A percentile compares a stretch with the other conserved stretches of the same genome.
These are phyloP conservation scores for Globisporangium recalcitrans DNA, from an alignment of 352 stramenopile species.

Conservation along the genomic window DNA sequence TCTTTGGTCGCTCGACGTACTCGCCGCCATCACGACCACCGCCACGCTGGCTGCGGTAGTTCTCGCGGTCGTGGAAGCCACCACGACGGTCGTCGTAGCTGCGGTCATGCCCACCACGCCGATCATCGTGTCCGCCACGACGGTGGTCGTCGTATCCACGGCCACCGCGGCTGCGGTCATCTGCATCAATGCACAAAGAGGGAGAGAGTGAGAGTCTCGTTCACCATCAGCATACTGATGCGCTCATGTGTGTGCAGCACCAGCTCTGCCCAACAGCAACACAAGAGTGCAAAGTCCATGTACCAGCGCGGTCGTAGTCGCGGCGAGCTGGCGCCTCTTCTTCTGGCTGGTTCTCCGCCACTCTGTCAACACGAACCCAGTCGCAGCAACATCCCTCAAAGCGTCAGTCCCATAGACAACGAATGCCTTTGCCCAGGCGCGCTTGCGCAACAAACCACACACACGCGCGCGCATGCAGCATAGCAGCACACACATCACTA, in stretches of 20 bases:
- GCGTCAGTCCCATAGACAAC: neutral
- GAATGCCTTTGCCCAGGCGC: neutral
- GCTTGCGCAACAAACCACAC: neutral
- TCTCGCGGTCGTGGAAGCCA: constrained; percentile 10
- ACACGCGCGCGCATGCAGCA: no score
- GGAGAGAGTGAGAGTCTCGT: neutral
- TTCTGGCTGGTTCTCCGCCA: constrained; percentile 23
- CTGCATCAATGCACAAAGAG: constrained; percentile 4
- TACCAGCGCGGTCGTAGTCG: constrained; percentile 24
- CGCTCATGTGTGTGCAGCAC: neutral
- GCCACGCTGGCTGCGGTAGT: constrained; percentile 1
- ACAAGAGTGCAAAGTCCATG: neutral
- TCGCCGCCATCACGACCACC: constrained; percentile 22
- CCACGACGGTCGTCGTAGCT: constrained; percentile 11
- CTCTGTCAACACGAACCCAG: constrained; percentile 11
- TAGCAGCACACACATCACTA: neutral
- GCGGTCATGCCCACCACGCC: constrained; percentile 16
- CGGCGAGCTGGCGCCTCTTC: constrained; percentile 22
- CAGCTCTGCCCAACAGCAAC: neutral
- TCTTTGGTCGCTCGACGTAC: constrained; percentile 51
- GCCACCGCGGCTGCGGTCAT: constrained; percentile 25
- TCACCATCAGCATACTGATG: neutral
- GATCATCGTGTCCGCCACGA: constrained; percentile 26
- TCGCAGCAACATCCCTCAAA: neutral
- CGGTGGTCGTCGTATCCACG: constrained; percentile 22